These are phyloP conservation scores for Mrakiaceae sp. DNA, from an alignment of 1,284 basidiomycete species.

Conservation along the genomic window DNA sequence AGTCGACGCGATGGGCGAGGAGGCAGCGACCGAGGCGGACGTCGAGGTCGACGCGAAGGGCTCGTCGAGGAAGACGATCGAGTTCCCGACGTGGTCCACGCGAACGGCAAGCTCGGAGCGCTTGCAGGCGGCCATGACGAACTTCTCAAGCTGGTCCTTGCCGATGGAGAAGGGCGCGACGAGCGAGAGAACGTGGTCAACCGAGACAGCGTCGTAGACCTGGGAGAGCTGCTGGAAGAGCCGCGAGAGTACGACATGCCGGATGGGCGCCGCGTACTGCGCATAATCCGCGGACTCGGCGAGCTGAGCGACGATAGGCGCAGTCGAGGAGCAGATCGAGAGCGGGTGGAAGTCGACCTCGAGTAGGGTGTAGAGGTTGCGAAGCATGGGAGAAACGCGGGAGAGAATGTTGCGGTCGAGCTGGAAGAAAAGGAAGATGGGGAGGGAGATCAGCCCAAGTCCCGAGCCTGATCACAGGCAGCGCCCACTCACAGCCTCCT, in stretches of 20 bases:
- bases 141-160: slow-evolving; percentile 72
- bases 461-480: not conserved
- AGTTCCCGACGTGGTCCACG: slow-evolving; percentile 79
- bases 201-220: slow-evolving; percentile 82
- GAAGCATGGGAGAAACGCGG: slow-evolving; percentile 62
- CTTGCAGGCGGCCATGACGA: slow-evolving; percentile 83
- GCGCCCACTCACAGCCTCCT: slow-evolving; percentile 57
- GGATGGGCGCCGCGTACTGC: slow-evolving; percentile 79
- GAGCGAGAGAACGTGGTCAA: slow-evolving; percentile 62
- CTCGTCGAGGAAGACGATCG: slow-evolving; percentile 77
- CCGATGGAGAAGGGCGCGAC: slow-evolving; percentile 56
- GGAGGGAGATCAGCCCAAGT: not conserved
- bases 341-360: slow-evolving; percentile 94
- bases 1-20: slow-evolving; percentile 27
- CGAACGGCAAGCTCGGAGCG: slow-evolving; percentile 78
- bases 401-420: slow-evolving; percentile 76
- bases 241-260: slow-evolving; percentile 83
- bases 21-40: slow-evolving; percentile 27
- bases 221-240: slow-evolving; percentile 90
- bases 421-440: slow-evolving; percentile 32
- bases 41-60: slow-evolving; percentile 19
- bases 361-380: slow-evolving; percentile 77
- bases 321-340: slow-evolving; percentile 68
- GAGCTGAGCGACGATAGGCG: slow-evolving; percentile 65
- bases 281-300: slow-evolving; percentile 45